Evolutionary conservation across 306 rosid species (phyloP), one percentile per base, ranked within the genome.

Genomic region (Ziziphus jujuba): DNA sequence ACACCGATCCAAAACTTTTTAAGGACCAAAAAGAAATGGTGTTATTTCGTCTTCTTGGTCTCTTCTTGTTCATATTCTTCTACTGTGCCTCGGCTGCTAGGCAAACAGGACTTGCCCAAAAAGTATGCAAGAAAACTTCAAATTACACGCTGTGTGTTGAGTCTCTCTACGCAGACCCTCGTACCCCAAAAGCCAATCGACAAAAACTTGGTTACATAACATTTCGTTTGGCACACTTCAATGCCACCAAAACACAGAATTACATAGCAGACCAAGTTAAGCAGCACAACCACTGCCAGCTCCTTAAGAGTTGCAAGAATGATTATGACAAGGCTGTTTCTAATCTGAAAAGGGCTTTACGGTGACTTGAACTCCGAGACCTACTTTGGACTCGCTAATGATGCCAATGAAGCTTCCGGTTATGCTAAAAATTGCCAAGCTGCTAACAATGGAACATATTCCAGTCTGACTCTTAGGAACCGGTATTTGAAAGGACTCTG

Each of bases 361-460:
- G 54, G 40, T 40, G 87, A 85, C 71, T 76, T 85, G 72, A 66
- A 82, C 75, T 79, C 85, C 31, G 85, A 82, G 69, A 79, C 74
- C 7, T 82, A 70, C 72, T 73, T 25, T 35, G 74, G 58, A 61
- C 75, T 79, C 57, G 80, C 77, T 66, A 71, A 74, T 12, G 66
- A 63, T 65, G 81, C 87, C 23, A 62, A 38, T 15, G 40, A 10
- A 45, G 82, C 80, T 58, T 61, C 82, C 52, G 67, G 49, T 48
- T 56, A 44, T 31, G 80, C 80, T n/a, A 9, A 59, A 54, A 63
- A 80, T 36, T 82, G 87, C 74, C 72, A 74, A 67, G 67, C 40
- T 2, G 31, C 65, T 57, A 24, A 62, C 59, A 66, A 66, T 52
- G 70, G 71, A 48, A 66, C 52, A 2, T 31, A 11, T 50, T 63